Evolutionary conservation across 1,284 basidiomycete species (phyloP).

Genomic region (Hemileia vastatrix): DNA sequence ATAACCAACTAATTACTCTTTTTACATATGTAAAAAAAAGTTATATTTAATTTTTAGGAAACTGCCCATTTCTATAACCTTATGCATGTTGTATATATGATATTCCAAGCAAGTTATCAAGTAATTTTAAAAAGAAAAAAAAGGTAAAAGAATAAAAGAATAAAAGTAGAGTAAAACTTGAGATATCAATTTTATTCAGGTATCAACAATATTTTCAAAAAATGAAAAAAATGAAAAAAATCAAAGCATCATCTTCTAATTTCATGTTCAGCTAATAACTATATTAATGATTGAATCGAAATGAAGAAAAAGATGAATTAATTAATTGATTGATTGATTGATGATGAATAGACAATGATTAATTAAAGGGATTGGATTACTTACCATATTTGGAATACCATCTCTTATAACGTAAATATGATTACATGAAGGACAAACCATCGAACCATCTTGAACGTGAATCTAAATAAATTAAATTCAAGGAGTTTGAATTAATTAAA

Average conservation of each 20-base stretch:
- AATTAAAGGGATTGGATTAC: conserved; percentile 31
- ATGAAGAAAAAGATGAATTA: neutral
- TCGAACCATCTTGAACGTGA: conserved; percentile 80
- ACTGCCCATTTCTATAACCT: too few relatives aligned
- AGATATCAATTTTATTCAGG: too few relatives aligned
- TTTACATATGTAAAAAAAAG: too few relatives aligned
- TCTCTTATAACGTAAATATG: conserved; percentile 84
- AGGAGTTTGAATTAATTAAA: conserved; percentile 4
- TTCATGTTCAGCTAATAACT: conserved; percentile 86
- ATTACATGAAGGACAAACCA: conserved; percentile 86
- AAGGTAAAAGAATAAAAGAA: too few relatives aligned
- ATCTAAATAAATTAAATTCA: conserved; percentile 52
- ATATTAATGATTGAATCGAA: conserved; percentile 13
- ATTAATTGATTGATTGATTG: neutral
- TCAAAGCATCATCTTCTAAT: conserved; percentile 52
- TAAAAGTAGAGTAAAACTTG: too few relatives aligned
- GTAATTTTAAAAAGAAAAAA: too few relatives aligned
- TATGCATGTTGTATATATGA: too few relatives aligned
- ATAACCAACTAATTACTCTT: too few relatives aligned
- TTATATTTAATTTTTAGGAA: too few relatives aligned
- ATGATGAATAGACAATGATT: neutral
- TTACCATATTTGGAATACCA: conserved; percentile 96
- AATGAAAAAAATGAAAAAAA: too few relatives aligned
- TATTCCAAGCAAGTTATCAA: too few relatives aligned
- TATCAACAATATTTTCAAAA: too few relatives aligned